phyloP scores from a whole-genome alignment of 306 rosid species.

The Ziziphus jujuba region DNA sequence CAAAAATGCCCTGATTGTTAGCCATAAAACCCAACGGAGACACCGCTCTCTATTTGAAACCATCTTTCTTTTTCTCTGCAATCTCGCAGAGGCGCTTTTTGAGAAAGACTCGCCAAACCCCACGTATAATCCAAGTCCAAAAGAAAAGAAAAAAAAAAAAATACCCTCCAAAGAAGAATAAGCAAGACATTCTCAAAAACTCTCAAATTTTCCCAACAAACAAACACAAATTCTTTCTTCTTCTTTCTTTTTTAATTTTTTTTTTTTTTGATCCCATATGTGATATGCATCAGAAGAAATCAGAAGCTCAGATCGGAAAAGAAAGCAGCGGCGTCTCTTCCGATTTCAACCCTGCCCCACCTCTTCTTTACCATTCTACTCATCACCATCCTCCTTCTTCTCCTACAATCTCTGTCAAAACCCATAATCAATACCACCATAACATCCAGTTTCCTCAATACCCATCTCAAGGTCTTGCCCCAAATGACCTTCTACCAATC shows the following conservation, averaged over 20 bases:
- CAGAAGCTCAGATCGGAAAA: conserved; percentile 98
- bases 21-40: not conserved
- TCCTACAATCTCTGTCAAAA: conserved; percentile 36
- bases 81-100: not conserved
- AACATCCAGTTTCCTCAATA: conserved; percentile 16
- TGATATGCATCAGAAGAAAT: conserved; percentile 98
- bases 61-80: not conserved
- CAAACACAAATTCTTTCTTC: not conserved
- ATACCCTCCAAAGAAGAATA: no score
- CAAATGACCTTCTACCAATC: conserved; percentile 23
- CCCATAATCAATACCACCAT: conserved; percentile 25
- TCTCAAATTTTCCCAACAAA: conserved; percentile 7
- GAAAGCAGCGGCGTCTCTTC: conserved; percentile 99
- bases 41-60: not conserved
- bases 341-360: conserved; percentile 90
- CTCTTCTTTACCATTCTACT: conserved; percentile 37
- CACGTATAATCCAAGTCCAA: not conserved
- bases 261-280: conserved; percentile 31
- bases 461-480: conserved; percentile 24
- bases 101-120: conserved; percentile 30
- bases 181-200: not conserved
- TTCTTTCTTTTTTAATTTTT: no score
- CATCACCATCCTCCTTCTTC: conserved; percentile 6
- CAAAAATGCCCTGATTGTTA: not conserved
- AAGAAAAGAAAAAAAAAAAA: not conserved